Evolutionary conservation across 768 basidiomycete genomes (phyloP), one percentile per base, ranked within the genome.

Genomic region (Serendipita sp.): DNA sequence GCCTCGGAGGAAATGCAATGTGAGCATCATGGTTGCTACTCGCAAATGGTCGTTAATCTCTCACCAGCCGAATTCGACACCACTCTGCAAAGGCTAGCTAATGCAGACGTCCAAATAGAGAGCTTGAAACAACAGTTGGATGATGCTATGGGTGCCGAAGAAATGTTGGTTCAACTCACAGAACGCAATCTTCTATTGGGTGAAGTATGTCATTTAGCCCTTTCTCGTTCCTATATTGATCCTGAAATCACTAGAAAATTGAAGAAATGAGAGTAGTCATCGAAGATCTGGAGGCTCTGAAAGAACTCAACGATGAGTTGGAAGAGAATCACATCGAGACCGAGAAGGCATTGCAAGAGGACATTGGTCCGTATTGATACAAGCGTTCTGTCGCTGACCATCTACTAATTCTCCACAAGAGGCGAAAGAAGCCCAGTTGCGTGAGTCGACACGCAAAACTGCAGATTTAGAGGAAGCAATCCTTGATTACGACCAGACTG

Each of bases 251-350:
- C 13, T 70, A 94, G 90, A 94, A 93, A 84, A 92, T 97, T 68
- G 96, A 98, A 72, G 93, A 97, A 74, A 94, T 97, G 89, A 83
- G 91, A 11, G 86, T 91, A 64, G 90, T 89, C 0, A 91, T 98
- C 64, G 95, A 98, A 73, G 96, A 99, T 70, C 83, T 97, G 2
- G 96, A 99, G 72, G 84, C 93, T 10, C 82, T 99, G 46, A 90
- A 94, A 72, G 96, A 98, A 70, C 85, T 99, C 56, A 91, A 88
- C 65, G 95, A 99, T 67, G 96, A 99, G 75, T 81, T 99, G 2
- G 96, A 98, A 73, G 94, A 98, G 74, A 93, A 91, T 70, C 95
- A 98, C 68, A 72, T 89, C 2, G 95, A 96, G 74, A 90, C 92
- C 0, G 95, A 97, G 75, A 93, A 90, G 72, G 82, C 85, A 28